Base-by-base conservation (phyloP, 2,329 filamentous ascomycete genomes). In the Trichoderma atroviride region DNA sequence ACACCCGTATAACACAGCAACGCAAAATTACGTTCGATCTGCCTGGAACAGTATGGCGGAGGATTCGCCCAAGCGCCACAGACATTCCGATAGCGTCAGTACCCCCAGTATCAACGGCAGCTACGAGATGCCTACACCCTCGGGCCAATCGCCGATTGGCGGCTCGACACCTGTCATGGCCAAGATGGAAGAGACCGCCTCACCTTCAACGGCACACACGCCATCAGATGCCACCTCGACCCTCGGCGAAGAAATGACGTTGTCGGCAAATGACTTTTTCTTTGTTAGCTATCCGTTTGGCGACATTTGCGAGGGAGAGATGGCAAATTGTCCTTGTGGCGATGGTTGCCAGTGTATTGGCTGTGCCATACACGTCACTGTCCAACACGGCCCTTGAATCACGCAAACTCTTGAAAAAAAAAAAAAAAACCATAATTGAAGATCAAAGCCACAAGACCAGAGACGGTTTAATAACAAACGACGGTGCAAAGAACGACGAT, bases 1-100 rank as follows among this genome's bases (percentile, higher is more conserved):
- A 2, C 89, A 92, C 76, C 88, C 90, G 14, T 90, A 89, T 74
- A 92, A 92, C 73, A 83, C 87, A 9, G 86, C 88, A 27, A 91
- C 87, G 62, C 85, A 82, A 71, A 82, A 81, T 61, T 83, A 83
- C 69, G 82, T 89, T 3, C 81, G 84, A 63, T 85, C 84, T 7
- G 84, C 84, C 1, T 83, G 79, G 77, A 78, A 79, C 58, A 79
- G 74, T 64, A 82, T 82, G 80, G 73, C 74, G 71, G 79, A 81
- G 33, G 80, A 82, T 47, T 55, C 76, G 6, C 73, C 69, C 43
- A 74, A 70, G 37, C 64, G 62, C 62, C 72, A 74, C 22, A 68
- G 53, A 19, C 74, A 75, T 29, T 68, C 65, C n/a, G 72, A 74
- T 40, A 72, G 73, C n/a, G 72, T 74, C 31, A 72, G 73, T 24